Base-by-base conservation (phyloP, 106 monocot species). In the Iris macrosiphon region DNA sequence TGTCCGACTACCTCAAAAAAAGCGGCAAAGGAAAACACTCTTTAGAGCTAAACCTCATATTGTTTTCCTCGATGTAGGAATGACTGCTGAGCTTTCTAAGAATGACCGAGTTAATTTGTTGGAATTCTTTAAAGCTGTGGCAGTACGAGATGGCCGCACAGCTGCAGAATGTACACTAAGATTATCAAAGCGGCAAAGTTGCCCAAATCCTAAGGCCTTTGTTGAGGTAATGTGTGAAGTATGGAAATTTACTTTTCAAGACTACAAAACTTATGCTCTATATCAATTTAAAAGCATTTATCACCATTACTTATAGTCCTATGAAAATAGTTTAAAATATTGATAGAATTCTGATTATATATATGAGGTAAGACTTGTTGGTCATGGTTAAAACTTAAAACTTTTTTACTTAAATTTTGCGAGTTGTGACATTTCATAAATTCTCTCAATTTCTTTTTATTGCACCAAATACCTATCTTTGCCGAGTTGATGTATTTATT, bases 121-220 rank as follows among this genome's bases (percentile, higher is more conserved):
- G 19, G 83, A 83, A n/a, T 83, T 83, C 40, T 83, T 83, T 22
- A 78, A 74, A 34, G 83, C 83, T 52, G 83, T 83, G 52, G 76
- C 74, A 13, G 31, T 60, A 38, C 74, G 83, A 63, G 83, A 84
- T 68, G 83, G 78, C 1, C 71, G 71, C 12, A 70, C 67, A 34
- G 74, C 83, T 34, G 83, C 83, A 14, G 63, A 71, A 66, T 81
- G 63, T 50, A 76, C 81, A 52, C 31, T 83, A 42, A 78, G 40
- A 16, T 71, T 84, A 41, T 78, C 78, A 9, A 84, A 66, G 48
- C 46, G 27, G 16, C 83, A 84, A 70, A 74, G 15, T 57, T 84
- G 83, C 27, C 83, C 74, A 37, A 51, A 84, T 45, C 83, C 83
- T 29, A 50, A 71, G 40, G 78, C 74, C 15, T 84, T 84, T 57